Base-by-base conservation (phyloP, 129 eudicot species). In the Cynara cardunculus region DNA sequence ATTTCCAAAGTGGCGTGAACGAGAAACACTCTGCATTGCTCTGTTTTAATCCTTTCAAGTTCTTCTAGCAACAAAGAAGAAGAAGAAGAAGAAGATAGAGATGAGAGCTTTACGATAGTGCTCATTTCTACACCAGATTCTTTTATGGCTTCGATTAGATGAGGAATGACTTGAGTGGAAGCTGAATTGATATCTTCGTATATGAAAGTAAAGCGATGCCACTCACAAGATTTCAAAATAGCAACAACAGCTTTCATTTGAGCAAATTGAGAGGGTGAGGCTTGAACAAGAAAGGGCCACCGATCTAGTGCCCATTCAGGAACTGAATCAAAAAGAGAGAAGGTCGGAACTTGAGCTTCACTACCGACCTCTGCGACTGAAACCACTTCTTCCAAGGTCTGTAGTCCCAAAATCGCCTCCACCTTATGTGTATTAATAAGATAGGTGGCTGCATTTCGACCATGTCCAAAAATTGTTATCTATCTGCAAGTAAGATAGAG, bases 221-320 rank as follows among this genome's bases (percentile, higher is more conserved):
- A 85, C 4, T 34, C 74, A 76, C 44, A 85, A 4, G 93, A 87
- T 72, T 85, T 59, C 31, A 87, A 27, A 44, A 89, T 73, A 3
- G 83, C 81, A 76, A 87, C 89, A 8, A 89, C 79, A 14, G 87
- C 87, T 74, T 87, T 89, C 87, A 77, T 87, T 77, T 87, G 89
- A n/a, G 65, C 21, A 16, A 77, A 21, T 10, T 83, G 84, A 56
- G 71, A 74, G 3, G 82, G 79, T 11, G 93, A 79, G 19, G 93
- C 91, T 84, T 88, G 90, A 61, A 91, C 72, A 61, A 87, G 87
- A 73, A 84, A 84, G 3, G 93, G 88, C 65, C 80, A 82, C 10
- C 26, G 87, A 64, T 53, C 53, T 4, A 83, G 70, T 11, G 90
- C 84, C 84, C 85, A 76, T 49, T 82, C 27, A 19, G 93, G 93